These are phyloP conservation scores for Exophiala bonariae DNA, from an alignment of 2,329 filamentous ascomycete genomes.

Conservation along the genomic window DNA sequence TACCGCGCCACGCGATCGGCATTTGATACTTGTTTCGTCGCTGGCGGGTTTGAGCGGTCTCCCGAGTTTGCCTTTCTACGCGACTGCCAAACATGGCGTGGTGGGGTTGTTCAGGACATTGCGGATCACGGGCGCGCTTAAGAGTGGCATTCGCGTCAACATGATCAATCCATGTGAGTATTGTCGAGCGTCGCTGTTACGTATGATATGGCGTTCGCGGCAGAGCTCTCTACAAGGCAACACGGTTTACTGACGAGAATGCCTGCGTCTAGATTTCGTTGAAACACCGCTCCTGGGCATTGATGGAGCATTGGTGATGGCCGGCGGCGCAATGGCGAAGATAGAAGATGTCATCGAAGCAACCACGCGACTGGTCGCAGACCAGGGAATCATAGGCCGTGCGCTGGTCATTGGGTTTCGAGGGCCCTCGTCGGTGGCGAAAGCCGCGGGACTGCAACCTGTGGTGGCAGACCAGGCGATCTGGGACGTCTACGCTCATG, in stretches of 20 bases:
- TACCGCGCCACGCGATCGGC: slow-evolving; percentile 49
- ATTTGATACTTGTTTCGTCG: slow-evolving; percentile 64
- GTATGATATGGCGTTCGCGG: too few species aligned
- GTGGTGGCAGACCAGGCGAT: slow-evolving; percentile 35
- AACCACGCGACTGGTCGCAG: slow-evolving; percentile 61
- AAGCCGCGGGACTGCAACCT: slow-evolving; percentile 18
- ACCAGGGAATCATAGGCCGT: slow-evolving; percentile 57
- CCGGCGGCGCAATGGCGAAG: slow-evolving; percentile 56
- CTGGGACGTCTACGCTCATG: slow-evolving; percentile 64
- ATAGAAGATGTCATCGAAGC: slow-evolving; percentile 64
- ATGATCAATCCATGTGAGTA: slow-evolving; percentile 58
- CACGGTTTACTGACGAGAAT: neutral
- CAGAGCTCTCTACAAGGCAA: neutral
- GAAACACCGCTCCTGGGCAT: slow-evolving; percentile 60
- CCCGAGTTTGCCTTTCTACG: slow-evolving; percentile 53
- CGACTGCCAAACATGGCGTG: slow-evolving; percentile 65
- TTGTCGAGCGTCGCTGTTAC: neutral
- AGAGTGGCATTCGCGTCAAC: slow-evolving; percentile 61
- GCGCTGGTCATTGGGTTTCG: slow-evolving; percentile 60
- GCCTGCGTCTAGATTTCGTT: slow-evolving; percentile 52
- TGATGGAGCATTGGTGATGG: slow-evolving; percentile 52
- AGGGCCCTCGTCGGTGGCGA: slow-evolving; percentile 42
- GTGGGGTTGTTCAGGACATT: slow-evolving; percentile 64
- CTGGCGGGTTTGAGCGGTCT: slow-evolving; percentile 54
- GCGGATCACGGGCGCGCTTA: slow-evolving; percentile 48